Base-by-base conservation (phyloP, 805 yeast genomes). In the Schwanniomyces polymorphus region DNA sequence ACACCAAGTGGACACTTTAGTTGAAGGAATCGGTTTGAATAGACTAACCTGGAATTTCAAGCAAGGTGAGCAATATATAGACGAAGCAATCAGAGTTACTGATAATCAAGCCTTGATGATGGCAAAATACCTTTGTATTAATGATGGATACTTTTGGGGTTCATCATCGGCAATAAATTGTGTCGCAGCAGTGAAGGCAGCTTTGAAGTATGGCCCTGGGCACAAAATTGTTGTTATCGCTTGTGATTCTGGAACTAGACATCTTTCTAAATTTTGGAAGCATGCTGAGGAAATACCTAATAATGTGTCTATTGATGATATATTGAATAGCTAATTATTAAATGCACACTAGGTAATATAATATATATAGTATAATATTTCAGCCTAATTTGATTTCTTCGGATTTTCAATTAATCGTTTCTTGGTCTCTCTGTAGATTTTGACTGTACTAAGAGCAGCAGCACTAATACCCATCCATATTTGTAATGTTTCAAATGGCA, bases 161-260 rank as follows among this genome's bases (percentile, higher is more conserved):
- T 85, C 95, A 25, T 88, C 96, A 38, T 85, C 95, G n/a, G 96
- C 97, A 0, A 84, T 94, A 23, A 91, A 91, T 61, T 91, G 97
- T 37, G 97, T 89, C 5, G 97, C 96, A 0, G 96, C 96, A 0
- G 78, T 82, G 5, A 74, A 80, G 52, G 67, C 81, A 7, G 70
- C 79, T 44, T 45, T 79, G 68, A 56, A 64, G 47, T 53, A 60
- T 38, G 77, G 76, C 0, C 62, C 84, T 0, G 91, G 91, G 1
- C 79, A 86, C 43, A 79, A 72, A 16, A 82, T 92, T 18, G 95
- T 92, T 5, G 81, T 95, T 16, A 78, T 94, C 41, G 88, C 96
- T 1, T 94, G 98, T 63, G 99, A 92, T 63, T 84, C 95, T 5
- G 99, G 99, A 0, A 72, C 85, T 10, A 75, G 99, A 55, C 99